phyloP scores from a whole-genome alignment of 257 asterid species.

The Lycium ferocissimum region DNA sequence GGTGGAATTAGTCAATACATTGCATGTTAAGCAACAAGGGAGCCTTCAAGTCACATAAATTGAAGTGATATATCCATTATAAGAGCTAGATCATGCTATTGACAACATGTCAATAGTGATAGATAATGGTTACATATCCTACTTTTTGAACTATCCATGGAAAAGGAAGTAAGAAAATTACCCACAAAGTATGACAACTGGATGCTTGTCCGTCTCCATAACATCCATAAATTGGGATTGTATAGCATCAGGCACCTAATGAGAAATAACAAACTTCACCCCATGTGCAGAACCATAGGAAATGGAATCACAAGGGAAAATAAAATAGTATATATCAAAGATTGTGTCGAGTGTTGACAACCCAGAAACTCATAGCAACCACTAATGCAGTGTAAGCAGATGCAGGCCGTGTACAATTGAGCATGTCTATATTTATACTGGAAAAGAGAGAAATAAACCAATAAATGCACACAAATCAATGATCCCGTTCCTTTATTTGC shows the following conservation, averaged over 20 bases:
- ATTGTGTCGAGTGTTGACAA: background rate
- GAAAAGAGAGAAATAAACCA: background rate
- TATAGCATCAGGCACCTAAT: slow-evolving; percentile 83
- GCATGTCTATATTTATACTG: background rate
- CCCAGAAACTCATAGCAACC: slow-evolving; percentile 20
- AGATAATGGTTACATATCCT: slow-evolving; percentile 8
- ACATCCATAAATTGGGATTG: slow-evolving; percentile 57
- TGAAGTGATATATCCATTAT: slow-evolving; percentile 1
- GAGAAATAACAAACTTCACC: slow-evolving; percentile 27
- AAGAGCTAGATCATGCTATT: background rate
- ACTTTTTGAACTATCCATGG: slow-evolving; percentile 20
- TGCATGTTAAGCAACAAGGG: slow-evolving; percentile 5
- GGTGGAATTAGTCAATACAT: background rate
- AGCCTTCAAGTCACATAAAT: background rate
- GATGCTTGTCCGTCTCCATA: slow-evolving; percentile 82
- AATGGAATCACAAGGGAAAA: slow-evolving; percentile 1
- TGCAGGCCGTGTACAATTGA: background rate
- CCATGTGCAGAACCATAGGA: background rate
- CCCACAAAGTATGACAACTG: slow-evolving; percentile 84
- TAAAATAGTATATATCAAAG: slow-evolving; percentile 16
- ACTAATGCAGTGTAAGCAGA: background rate
- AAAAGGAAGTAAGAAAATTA: slow-evolving; percentile 36
- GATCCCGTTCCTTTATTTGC: slow-evolving; percentile 5
- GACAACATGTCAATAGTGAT: background rate
- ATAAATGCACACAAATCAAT: slow-evolving; percentile 17